These are phyloP conservation scores for Leptographium wingfieldii DNA, from an alignment of 2,329 filamentous ascomycete genomes.

Conservation along the genomic window DNA sequence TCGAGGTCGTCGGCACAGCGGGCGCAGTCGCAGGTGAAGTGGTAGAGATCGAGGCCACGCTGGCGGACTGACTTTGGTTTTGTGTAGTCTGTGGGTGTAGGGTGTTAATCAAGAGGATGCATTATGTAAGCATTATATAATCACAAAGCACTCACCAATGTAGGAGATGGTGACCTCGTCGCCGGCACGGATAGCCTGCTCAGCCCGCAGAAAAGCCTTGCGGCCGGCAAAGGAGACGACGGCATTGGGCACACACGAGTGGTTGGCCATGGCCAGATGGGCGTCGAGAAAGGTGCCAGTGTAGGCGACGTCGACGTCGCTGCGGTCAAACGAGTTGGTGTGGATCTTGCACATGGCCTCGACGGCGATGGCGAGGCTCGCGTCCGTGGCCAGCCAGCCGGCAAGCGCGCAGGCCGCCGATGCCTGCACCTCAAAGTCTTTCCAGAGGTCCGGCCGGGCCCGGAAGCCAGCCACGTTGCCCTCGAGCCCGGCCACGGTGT, in stretches of 20 bases:
- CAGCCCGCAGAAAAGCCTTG: slow-evolving; percentile 36
- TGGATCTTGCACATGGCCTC: slow-evolving; percentile 46
- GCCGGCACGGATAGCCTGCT: slow-evolving; percentile 32
- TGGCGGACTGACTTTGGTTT: slow-evolving; percentile 29
- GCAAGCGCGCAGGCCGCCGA: slow-evolving; percentile 36
- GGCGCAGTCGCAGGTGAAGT: slow-evolving; percentile 38
- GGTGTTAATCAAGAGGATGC: neutral
- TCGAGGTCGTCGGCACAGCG: slow-evolving; percentile 39
- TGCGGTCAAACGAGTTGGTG: slow-evolving; percentile 48
- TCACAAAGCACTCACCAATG: slow-evolving; percentile 30
- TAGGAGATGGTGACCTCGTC: slow-evolving; percentile 52
- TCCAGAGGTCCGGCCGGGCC: slow-evolving; percentile 24
- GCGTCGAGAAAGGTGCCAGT: slow-evolving; percentile 45
- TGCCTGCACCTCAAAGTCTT: slow-evolving; percentile 36
- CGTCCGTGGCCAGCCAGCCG: slow-evolving; percentile 23
- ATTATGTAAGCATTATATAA: too few relatives aligned
- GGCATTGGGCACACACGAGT: slow-evolving; percentile 49
- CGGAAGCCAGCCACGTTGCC: slow-evolving; percentile 31
- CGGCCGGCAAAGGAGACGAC: slow-evolving; percentile 42
- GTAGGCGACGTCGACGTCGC: slow-evolving; percentile 37
- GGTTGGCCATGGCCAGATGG: slow-evolving; percentile 46
- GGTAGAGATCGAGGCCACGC: slow-evolving; percentile 32
- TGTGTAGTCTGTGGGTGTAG: slow-evolving; percentile 29
- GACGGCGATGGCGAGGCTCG: slow-evolving; percentile 26
- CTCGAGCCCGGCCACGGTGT: slow-evolving; percentile 28